Conservation (phyloP, 768 basidiomycete genomes). For the Roridomyces roridus region DNA sequence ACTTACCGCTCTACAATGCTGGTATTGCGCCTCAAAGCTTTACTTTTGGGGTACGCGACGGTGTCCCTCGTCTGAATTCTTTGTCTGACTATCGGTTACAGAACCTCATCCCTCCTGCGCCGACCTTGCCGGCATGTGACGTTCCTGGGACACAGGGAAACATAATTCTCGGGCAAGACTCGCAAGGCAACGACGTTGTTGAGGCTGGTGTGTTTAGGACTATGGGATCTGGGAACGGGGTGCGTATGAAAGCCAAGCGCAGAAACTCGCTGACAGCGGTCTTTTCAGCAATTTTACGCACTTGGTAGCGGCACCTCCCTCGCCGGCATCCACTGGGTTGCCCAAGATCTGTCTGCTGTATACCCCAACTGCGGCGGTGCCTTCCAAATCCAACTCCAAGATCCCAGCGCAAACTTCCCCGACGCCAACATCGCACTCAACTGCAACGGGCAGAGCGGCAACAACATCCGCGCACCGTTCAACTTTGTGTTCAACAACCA, state of each 20-base stretch:
- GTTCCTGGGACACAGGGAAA: neutral
- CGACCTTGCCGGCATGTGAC: slow-evolving; percentile 1
- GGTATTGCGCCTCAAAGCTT: neutral
- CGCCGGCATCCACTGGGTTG: neutral
- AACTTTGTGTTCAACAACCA: neutral
- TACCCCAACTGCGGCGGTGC: neutral
- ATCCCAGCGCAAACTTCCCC: neutral
- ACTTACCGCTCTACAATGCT: neutral
- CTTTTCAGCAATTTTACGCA: neutral
- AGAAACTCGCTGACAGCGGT: no score
- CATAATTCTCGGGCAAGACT: neutral
- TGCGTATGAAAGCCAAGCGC: neutral
- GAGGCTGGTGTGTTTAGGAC: neutral
- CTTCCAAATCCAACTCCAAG: neutral
- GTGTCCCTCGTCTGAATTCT: neutral
- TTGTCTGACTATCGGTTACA: no score
- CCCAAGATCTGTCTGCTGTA: neutral
- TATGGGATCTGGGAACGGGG: neutral
- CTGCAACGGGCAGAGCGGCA: neutral
- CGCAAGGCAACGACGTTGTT: neutral
- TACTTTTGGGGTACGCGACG: neutral
- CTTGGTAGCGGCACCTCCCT: neutral
- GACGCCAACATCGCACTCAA: neutral
- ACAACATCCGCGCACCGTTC: neutral
- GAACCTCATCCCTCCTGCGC: neutral